These are phyloP conservation scores for Dendryphion nanum DNA, from an alignment of 2,329 filamentous ascomycete genomes.

Conservation along the genomic window DNA sequence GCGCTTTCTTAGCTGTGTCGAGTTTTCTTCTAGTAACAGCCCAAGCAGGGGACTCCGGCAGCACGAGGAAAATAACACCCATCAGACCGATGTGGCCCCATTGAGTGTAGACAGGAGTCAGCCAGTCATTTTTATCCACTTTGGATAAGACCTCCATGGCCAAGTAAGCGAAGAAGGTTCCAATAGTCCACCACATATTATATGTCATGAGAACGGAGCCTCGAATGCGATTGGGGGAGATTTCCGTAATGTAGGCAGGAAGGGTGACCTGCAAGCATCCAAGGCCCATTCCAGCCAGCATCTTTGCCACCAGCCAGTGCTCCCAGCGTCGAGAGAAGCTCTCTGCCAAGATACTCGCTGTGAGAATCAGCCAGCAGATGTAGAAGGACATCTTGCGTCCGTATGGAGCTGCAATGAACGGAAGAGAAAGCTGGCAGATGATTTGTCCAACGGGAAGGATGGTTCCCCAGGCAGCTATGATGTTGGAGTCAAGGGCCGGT, in stretches of 20 bases:
- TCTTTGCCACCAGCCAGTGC: conserved; percentile 39
- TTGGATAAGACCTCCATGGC: conserved; percentile 38
- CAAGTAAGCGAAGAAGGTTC: conserved; percentile 44
- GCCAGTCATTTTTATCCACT: conserved; percentile 1
- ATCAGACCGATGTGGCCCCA: conserved; percentile 48
- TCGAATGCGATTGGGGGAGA: conserved; percentile 42
- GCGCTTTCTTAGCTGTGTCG: conserved; percentile 26
- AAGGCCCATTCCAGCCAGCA: conserved; percentile 39
- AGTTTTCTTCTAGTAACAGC: conserved; percentile 7
- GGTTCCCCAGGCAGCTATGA: conserved; percentile 41
- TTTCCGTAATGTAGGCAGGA: conserved; percentile 44
- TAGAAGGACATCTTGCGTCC: conserved; percentile 39
- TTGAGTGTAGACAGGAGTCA: conserved; percentile 15
- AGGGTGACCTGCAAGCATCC: conserved; percentile 45
- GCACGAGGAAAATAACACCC: conserved; percentile 37
- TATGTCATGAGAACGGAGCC: conserved; percentile 39
- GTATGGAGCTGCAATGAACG: conserved; percentile 36
- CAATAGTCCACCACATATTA: conserved; percentile 43
- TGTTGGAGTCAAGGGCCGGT: conserved; percentile 39
- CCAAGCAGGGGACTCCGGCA: conserved; percentile 44
- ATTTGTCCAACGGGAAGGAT: conserved; percentile 43
- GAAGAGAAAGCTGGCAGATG: conserved; percentile 14
- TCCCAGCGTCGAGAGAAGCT: conserved; percentile 38
- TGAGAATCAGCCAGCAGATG: not conserved
- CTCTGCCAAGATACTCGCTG: conserved; percentile 22